These are phyloP conservation scores for Myxozyma monticola DNA, from an alignment of 805 yeast species.

Conservation along the genomic window DNA sequence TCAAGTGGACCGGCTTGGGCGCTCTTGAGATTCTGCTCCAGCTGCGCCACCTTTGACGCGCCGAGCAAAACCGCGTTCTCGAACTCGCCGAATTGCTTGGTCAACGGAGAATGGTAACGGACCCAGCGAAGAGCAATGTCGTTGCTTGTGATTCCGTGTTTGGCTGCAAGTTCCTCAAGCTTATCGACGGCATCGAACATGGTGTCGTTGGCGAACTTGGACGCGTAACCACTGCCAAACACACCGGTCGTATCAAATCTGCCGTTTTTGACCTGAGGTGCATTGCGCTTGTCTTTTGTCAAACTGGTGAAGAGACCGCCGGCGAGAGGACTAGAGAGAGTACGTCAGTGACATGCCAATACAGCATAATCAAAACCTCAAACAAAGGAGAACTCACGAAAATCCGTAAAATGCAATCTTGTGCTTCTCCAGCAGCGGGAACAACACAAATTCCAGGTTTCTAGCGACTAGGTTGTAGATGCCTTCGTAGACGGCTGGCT, in stretches of 20 bases:
- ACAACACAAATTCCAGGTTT: constrained; percentile 29
- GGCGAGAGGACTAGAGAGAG: constrained; percentile 4
- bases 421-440: constrained; percentile 23
- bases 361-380: too few relatives aligned
- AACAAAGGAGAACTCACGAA: too few relatives aligned
- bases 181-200: constrained; percentile 7
- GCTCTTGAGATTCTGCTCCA: constrained; percentile 29
- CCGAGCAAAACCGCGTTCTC: constrained; percentile 33
- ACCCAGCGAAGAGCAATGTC: constrained; percentile 32
- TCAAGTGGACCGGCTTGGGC: constrained; percentile 32
- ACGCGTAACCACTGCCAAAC: background rate
- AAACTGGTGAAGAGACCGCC: constrained; percentile 12
- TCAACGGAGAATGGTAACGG: constrained; percentile 28
- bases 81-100: constrained; percentile 27
- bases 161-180: constrained; percentile 2
- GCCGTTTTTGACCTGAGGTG: constrained; percentile 2
- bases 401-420: background rate
- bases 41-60: constrained; percentile 27
- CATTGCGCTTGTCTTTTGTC: constrained; percentile 6
- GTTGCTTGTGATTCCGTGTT: constrained; percentile 2
- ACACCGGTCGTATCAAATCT: constrained; percentile 4
- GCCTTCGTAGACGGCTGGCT: constrained; percentile 35
- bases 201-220: constrained; percentile 4
- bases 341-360: too few relatives aligned
- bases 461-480: constrained; percentile 35